Evolutionary conservation across 306 rosid genomes (phyloP), one percentile per base, ranked within the genome.

Genomic region (Cicer judaicum): DNA sequence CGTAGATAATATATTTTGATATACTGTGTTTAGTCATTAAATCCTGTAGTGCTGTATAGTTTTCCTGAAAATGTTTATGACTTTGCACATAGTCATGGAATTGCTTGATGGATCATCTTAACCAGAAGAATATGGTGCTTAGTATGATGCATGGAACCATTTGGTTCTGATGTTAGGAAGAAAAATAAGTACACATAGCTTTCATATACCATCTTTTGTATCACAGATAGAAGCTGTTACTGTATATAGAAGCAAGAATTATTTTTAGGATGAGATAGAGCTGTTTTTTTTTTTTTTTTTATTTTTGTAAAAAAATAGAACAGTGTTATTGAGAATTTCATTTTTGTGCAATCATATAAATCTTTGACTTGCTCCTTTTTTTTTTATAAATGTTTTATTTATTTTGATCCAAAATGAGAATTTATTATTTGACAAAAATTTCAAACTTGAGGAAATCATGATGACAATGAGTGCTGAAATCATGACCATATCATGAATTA

Each of bases 1-100:
- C 82, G 55, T 57, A 69, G 55, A 65, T 83, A 81, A 77, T 73
- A 9, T 64, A 65, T 41, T 63, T 48, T 19, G 68, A 70, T 53
- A 64, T 19, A 21, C 29, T 10, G 11, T 67, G 48, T 39, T 65
- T n/a, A 7, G 57, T 47, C 66, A n/a, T 64, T 16, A 66, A 39
- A 54, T 41, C 5, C 4, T 42, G 66, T 52, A 53, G 46, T 48
- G 21, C 69, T 70, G 64, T 49, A 78, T 24, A 70, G 81, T 10
- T 60, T 60, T 70, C 53, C 5, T 78, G 54, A 49, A 70, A 60
- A 21, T 60, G 10, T 68, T 14, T 68, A 56, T 60, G 29, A 43
- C 61, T 56, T 59, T 57, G 75, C 69, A 16, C 59, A 46, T 46
- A 50, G 69, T 43, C 55, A 53, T 65, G 56, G 56, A 75, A 64